Evolutionary conservation across 163 green algal genomes (phyloP).

Genomic region (Botryococcus braunii): DNA sequence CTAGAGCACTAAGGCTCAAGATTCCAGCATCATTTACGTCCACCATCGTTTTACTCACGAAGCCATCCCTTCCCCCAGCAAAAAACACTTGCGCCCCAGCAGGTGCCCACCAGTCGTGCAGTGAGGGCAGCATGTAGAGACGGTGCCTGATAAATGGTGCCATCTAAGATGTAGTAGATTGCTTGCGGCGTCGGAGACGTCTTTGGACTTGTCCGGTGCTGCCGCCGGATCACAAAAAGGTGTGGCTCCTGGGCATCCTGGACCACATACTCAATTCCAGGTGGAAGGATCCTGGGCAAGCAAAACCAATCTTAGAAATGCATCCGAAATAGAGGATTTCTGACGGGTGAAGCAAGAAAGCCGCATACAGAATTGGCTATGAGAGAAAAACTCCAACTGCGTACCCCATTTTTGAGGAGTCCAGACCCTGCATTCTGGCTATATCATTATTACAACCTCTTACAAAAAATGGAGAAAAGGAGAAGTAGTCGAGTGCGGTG

Average conservation of each 20-base stretch:
- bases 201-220: slow-evolving; percentile 27
- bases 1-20: too few relatives aligned
- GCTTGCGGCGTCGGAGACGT: slow-evolving; percentile 19
- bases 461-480: slow-evolving; percentile 77
- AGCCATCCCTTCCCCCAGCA: too few relatives aligned
- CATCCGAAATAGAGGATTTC: background rate
- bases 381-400: slow-evolving; percentile 4
- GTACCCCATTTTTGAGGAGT: slow-evolving; percentile 28
- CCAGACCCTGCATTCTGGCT: slow-evolving; percentile 32
- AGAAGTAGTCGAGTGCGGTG: slow-evolving; percentile 72
- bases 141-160: slow-evolving; percentile 63
- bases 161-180: slow-evolving; percentile 78
- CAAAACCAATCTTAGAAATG: background rate
- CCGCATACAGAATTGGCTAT: background rate
- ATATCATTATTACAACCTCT: slow-evolving; percentile 58
- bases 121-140: slow-evolving; percentile 53
- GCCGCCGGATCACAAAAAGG: slow-evolving; percentile 75
- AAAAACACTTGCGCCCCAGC: background rate
- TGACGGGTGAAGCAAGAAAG: background rate
- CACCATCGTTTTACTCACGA: too few relatives aligned
- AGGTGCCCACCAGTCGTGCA: slow-evolving; percentile 48
- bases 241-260: slow-evolving; percentile 57
- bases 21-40: too few relatives aligned
- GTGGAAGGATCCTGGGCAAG: slow-evolving; percentile 6
- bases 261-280: slow-evolving; percentile 64